Conservation (phyloP, 805 yeast genomes). For the Candida bentonensis region DNA sequence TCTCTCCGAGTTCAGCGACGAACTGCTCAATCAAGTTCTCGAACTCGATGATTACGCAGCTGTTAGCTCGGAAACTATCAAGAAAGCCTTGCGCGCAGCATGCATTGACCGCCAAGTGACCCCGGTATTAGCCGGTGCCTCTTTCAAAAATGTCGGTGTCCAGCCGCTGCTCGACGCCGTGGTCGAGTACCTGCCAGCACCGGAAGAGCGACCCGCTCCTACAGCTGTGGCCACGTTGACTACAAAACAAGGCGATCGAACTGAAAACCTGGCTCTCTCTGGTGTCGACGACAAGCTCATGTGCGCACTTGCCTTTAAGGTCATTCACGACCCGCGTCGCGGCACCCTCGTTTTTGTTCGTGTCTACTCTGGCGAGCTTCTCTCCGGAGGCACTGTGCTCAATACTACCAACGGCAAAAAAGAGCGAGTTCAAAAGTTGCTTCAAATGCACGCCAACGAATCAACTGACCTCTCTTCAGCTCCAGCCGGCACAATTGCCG, state of each 20-base stretch:
- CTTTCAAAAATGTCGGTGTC: constrained; percentile 85
- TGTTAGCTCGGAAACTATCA: constrained; percentile 43
- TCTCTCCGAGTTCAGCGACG: constrained; percentile 70
- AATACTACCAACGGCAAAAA: constrained; percentile 60
- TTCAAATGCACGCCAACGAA: constrained; percentile 78
- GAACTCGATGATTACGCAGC: constrained; percentile 53
- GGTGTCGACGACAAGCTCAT: constrained; percentile 36
- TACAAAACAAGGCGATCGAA: constrained; percentile 14
- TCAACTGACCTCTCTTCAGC: constrained; percentile 58
- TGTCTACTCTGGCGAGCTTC: constrained; percentile 71
- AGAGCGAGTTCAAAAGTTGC: constrained; percentile 51
- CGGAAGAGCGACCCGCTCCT: constrained; percentile 48
- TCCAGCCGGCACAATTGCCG: constrained; percentile 79
- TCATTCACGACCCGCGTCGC: constrained; percentile 62
- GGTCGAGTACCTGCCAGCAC: constrained; percentile 67
- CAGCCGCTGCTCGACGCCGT: constrained; percentile 87
- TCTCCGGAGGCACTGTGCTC: constrained; percentile 43
- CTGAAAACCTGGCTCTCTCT: constrained; percentile 4
- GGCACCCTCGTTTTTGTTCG: constrained; percentile 78
- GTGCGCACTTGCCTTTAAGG: constrained; percentile 83
- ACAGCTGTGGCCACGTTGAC: constrained; percentile 22
- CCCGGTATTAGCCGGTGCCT: constrained; percentile 87
- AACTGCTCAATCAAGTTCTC: constrained; percentile 59
- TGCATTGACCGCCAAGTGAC: constrained; percentile 45
- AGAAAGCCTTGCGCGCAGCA: constrained; percentile 44